Evolutionary conservation across 495 filamentous ascomycete genomes (phyloP), one percentile per base, ranked within the genome.

Genomic region (Lineolata rhizophorae): DNA sequence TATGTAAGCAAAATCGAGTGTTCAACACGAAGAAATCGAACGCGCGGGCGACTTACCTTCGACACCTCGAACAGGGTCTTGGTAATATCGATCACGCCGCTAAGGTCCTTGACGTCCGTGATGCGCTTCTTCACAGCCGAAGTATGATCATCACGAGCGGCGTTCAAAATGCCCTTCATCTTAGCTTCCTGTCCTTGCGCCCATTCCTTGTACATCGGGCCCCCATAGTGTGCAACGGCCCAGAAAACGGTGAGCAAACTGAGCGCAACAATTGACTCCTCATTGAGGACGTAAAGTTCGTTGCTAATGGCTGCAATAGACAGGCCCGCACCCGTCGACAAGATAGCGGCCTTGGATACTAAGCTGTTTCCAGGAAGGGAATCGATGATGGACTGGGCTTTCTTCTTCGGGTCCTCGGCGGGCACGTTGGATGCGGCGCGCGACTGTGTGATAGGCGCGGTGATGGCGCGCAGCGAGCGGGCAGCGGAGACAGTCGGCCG

Each of bases 231-330:
- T 53, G 68, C 80, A 43, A 92, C 64, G 32, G 70, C 81, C 46
- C 58, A 76, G 71, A 90, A 94, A 38, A 94, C 74, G 47, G 70
- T 81, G 46, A 95, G 61, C 37, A 94, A 60, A 52, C 71, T 80
- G 60, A 99, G 64, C 34, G 77, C 76, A 45, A 90, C 76, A 46
- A 99, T 72, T 36, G 83, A 67, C 64, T 99, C 90, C 64, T 95
- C 85, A 61, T 95, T 99, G 55, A 99, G 64, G 53, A 99, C 80
- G 56, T 94, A 99, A 62, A 95, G 75, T 64, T 99, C 90, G 60
- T 92, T 99, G 73, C 76, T 85, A 61, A 99, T 83, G 48, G 87
- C 90, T 49, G 83, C 87, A 47, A 92, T 65, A 43, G 79, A 82
- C 39, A 84, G 50, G 61, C 81, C 84, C 51, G 90, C 81, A 36